Conservation (phyloP, 2,329 filamentous ascomycete species). For the Biscogniauxia marginata region DNA sequence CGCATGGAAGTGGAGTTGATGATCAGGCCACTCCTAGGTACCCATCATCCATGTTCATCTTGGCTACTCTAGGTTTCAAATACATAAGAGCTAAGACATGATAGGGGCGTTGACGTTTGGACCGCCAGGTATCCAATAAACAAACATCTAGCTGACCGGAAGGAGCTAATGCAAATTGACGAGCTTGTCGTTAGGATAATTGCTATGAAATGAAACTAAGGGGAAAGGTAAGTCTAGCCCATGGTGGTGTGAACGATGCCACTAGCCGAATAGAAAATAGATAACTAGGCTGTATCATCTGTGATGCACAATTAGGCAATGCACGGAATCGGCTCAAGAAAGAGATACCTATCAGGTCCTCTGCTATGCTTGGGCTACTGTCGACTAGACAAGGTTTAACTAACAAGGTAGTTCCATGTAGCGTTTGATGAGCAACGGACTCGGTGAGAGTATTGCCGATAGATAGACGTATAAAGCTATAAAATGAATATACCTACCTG, state of each 20-base stretch:
- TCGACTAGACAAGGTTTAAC: not conserved
- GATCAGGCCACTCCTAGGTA: not conserved
- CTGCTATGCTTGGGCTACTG: not conserved
- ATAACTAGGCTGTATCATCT: not conserved
- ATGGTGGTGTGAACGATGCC: not conserved
- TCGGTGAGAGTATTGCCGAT: too few relatives aligned
- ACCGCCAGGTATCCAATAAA: not conserved
- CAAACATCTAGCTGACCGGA: not conserved
- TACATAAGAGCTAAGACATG: not conserved
- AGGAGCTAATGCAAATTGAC: not conserved
- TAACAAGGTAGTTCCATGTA: not conserved
- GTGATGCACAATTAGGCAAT: not conserved
- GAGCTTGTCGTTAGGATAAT: not conserved
- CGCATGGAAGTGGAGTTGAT: not conserved
- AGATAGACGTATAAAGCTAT: too few relatives aligned
- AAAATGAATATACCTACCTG: too few relatives aligned
- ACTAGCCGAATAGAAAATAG: not conserved
- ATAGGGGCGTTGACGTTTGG: not conserved
- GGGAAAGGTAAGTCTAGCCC: not conserved
- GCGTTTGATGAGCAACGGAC: too few relatives aligned
- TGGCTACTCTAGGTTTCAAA: not conserved
- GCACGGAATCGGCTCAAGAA: not conserved
- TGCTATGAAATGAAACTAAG: not conserved
- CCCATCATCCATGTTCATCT: not conserved
- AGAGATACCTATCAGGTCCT: not conserved